A percentile compares a stretch with the other conserved stretches of the same genome.
These are phyloP conservation scores for Zelonia costaricensis DNA, from an alignment of 208 protist species.

Conservation along the genomic window DNA sequence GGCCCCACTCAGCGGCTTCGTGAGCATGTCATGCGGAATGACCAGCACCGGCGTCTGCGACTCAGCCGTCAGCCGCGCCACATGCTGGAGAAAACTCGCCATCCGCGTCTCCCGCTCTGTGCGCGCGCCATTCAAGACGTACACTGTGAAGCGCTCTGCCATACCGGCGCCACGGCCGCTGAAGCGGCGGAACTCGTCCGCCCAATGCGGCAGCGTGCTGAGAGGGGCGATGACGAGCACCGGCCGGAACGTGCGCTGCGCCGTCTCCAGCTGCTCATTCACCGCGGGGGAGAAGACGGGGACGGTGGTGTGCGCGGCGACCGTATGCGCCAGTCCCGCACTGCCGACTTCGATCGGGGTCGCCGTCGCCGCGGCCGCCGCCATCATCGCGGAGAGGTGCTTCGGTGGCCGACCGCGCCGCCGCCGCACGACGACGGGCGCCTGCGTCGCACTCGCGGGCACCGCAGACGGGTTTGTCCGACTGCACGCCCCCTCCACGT, in stretches of 20 bases:
- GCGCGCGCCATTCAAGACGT: slow-evolving; percentile 46
- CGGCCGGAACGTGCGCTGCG: slow-evolving; percentile 20
- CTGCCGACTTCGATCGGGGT: slow-evolving; percentile 1
- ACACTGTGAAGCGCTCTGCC: slow-evolving; percentile 32
- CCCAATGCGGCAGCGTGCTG: slow-evolving; percentile 57
- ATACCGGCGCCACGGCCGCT: slow-evolving; percentile 4
- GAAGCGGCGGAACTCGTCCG: slow-evolving; percentile 46
- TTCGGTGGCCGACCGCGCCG: slow-evolving; percentile 27
- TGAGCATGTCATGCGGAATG: slow-evolving; percentile 51
- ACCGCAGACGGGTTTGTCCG: too few relatives aligned
- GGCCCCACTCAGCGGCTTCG: slow-evolving; percentile 19
- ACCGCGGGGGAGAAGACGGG: slow-evolving; percentile 8
- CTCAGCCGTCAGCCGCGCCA: too few relatives aligned
- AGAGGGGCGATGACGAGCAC: slow-evolving; percentile 57
- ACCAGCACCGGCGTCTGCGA: slow-evolving; percentile 39
- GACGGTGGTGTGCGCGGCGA: background rate
- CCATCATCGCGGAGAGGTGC: slow-evolving; percentile 12
- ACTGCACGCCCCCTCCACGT: background rate
- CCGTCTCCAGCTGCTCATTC: slow-evolving; percentile 12
- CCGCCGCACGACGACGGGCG: slow-evolving; percentile 1
- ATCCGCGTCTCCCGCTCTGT: slow-evolving; percentile 29
- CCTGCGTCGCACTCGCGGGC: background rate
- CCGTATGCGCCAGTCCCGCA: background rate
- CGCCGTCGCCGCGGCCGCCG: background rate
- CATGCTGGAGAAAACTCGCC: slow-evolving; percentile 28